phyloP scores from a whole-genome alignment of 2,329 filamentous ascomycete species.

The Ophiocordyceps unilateralis region DNA sequence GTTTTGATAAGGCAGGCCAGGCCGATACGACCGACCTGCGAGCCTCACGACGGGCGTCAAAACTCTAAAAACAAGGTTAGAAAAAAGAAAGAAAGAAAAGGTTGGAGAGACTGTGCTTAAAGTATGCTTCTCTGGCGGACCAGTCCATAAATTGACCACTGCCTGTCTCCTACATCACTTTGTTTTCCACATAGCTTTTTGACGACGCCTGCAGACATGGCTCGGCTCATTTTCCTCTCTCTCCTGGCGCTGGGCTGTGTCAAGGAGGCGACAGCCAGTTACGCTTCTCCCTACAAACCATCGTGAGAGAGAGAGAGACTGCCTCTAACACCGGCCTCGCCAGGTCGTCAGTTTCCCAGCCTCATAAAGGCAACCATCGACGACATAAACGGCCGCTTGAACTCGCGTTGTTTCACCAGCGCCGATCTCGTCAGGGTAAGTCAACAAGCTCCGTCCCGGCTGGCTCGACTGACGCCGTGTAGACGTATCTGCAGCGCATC shows the following conservation, averaged over 20 bases:
- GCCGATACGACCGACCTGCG: no score
- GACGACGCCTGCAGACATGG: neutral
- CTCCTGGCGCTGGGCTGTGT: neutral
- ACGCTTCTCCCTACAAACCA: neutral
- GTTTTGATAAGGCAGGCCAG: no score
- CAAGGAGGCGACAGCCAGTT: neutral
- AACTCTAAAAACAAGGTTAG: no score
- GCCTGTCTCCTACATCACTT: no score
- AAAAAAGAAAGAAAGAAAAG: no score
- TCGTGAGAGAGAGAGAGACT: neutral
- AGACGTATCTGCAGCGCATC: conserved; percentile 11
- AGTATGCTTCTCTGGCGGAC: no score
- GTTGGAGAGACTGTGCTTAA: no score
- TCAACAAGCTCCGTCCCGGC: neutral
- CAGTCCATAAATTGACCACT: no score
- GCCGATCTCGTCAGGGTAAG: neutral
- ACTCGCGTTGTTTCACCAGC: neutral
- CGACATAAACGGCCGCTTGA: neutral
- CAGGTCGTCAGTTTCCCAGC: neutral
- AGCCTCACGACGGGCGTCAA: no score
- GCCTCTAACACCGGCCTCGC: neutral
- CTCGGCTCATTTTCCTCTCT: neutral
- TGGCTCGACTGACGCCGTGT: neutral
- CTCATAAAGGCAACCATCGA: neutral
- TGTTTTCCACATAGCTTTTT: no score